These are phyloP conservation scores for Truncatella angustata DNA, from an alignment of 2,329 filamentous ascomycete species.

Conservation along the genomic window DNA sequence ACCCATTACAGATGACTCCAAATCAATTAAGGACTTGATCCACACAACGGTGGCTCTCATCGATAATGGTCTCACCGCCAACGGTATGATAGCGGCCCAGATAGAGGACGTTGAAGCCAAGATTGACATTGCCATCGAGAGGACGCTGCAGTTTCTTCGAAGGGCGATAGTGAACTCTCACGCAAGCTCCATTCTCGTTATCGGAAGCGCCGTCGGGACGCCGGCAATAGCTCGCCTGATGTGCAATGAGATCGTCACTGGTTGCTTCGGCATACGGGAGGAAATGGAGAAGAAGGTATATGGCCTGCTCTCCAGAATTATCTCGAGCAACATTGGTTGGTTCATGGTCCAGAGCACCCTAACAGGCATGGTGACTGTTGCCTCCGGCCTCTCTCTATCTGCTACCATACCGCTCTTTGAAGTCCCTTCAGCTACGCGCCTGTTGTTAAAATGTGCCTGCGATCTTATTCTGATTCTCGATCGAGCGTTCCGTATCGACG, in stretches of 20 bases:
- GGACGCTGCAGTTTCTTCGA: not conserved
- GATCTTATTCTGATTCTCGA: not conserved
- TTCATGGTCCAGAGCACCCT: not conserved
- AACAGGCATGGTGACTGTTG: no score
- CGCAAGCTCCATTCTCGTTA: not conserved
- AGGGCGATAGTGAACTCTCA: not conserved
- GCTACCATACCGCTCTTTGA: not conserved
- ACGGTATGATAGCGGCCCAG: slow-evolving; percentile 1
- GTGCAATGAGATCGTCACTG: not conserved
- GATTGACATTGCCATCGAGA: not conserved
- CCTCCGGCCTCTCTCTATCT: not conserved
- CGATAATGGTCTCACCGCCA: not conserved
- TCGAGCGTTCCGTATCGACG: not conserved
- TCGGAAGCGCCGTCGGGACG: not conserved
- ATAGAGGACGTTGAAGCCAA: not conserved
- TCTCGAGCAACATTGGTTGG: not conserved
- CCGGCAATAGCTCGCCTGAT: not conserved
- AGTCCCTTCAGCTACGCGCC: not conserved
- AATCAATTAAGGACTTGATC: not conserved
- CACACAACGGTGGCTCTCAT: not conserved
- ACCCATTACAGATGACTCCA: not conserved
- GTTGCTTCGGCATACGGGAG: not conserved
- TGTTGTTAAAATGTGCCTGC: not conserved
- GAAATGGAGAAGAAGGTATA: not conserved
- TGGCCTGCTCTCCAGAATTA: not conserved